Conservation (phyloP, 345 rosid genomes). For the Trapa bicornis region DNA sequence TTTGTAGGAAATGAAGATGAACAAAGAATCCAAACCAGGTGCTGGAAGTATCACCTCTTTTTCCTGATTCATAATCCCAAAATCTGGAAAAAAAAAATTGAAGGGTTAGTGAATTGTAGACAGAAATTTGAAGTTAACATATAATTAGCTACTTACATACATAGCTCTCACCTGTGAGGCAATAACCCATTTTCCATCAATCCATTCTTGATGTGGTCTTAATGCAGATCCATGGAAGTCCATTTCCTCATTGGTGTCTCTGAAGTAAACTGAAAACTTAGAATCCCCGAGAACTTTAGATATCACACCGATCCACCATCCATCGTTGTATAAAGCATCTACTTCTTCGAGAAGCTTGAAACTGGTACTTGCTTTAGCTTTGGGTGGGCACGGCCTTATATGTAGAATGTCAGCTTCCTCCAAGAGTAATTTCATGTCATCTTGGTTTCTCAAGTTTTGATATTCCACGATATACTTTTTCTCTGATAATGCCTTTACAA, state of each 20-base stretch:
- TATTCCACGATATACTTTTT: constrained; percentile 51
- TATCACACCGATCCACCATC: constrained; percentile 82
- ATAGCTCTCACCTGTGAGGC: constrained; percentile 29
- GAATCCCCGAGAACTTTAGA: constrained; percentile 33
- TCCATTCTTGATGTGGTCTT: constrained; percentile 73
- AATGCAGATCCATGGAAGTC: constrained; percentile 45
- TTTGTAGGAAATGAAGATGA: background rate
- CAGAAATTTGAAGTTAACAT: background rate
- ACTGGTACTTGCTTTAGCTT: constrained; percentile 18
- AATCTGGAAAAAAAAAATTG: background rate
- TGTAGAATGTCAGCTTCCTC: constrained; percentile 40
- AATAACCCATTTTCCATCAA: constrained; percentile 49
- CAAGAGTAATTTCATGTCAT: constrained; percentile 46
- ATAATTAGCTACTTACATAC: background rate
- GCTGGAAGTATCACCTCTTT: background rate
- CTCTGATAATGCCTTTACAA: constrained; percentile 31
- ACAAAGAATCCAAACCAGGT: background rate
- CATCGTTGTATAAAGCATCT: constrained; percentile 67
- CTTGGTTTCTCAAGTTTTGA: constrained; percentile 49
- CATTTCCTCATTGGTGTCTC: constrained; percentile 34
- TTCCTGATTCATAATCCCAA: background rate
- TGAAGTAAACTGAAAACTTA: constrained; percentile 42
- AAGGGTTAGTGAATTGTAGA: background rate
- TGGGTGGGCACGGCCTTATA: constrained; percentile 68
- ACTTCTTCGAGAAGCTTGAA: constrained; percentile 57